Conservation (phyloP, 495 filamentous ascomycete genomes). For the Xylaria telfairii region DNA sequence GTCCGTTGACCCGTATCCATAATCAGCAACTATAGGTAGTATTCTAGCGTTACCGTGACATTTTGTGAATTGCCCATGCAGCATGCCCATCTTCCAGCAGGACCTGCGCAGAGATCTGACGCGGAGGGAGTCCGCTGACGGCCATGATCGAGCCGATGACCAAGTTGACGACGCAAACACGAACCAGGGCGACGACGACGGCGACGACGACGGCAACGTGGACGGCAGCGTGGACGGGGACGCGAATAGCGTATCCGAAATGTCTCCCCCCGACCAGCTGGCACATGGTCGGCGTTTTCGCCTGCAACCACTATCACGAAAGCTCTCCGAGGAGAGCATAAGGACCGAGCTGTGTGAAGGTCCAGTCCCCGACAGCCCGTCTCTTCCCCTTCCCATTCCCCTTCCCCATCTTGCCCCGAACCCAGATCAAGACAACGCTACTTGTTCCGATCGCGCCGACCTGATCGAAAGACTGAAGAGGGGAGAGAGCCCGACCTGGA, state of each 20-base stretch:
- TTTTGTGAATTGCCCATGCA: constrained; percentile 29
- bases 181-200: background rate
- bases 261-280: constrained; percentile 29
- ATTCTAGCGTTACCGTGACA: constrained; percentile 12
- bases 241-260: constrained; percentile 13
- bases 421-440: constrained; percentile 31
- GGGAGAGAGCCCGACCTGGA: constrained; percentile 79
- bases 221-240: background rate
- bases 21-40: constrained; percentile 9
- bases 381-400: constrained; percentile 15
- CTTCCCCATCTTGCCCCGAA: constrained; percentile 25
- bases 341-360: constrained; percentile 64
- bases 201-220: background rate
- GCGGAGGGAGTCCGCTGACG: constrained; percentile 39
- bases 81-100: constrained; percentile 68
- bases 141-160: constrained; percentile 2
- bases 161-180: background rate
- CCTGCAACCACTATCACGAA: constrained; percentile 33
- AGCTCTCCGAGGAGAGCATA: constrained; percentile 59
- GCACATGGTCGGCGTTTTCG: constrained; percentile 16
- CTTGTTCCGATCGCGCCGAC: constrained; percentile 68
- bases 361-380: constrained; percentile 50
- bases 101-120: constrained; percentile 37
- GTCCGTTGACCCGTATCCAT: constrained; percentile 6
- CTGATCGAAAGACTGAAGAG: constrained; percentile 86